phyloP scores from a whole-genome alignment of 257 asterid species.

The Oldenlandia corymbosa region DNA sequence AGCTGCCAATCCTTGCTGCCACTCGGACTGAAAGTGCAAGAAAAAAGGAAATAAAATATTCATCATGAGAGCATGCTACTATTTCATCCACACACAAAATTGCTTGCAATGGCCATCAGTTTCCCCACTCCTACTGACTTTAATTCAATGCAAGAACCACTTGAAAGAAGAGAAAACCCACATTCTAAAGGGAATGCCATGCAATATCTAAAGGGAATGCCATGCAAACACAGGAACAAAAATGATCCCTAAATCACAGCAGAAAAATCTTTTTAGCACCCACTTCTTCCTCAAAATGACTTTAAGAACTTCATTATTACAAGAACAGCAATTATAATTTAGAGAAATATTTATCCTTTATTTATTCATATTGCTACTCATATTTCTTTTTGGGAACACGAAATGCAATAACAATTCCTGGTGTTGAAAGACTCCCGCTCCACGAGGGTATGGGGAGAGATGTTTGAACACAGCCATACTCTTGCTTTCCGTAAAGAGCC shows the following conservation, averaged over 20 bases:
- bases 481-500: too few relatives aligned
- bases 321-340: background rate
- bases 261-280: too few relatives aligned
- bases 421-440: too few relatives aligned
- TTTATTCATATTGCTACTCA: too few relatives aligned
- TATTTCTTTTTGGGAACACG: too few relatives aligned
- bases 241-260: too few relatives aligned
- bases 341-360: background rate
- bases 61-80: background rate
- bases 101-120: background rate
- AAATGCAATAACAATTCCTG: background rate
- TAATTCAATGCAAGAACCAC: background rate
- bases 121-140: background rate
- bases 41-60: conserved; percentile 1
- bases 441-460: too few relatives aligned
- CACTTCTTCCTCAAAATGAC: background rate
- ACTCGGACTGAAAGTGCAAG: conserved; percentile 54
- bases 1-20: conserved; percentile 68
- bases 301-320: background rate
- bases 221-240: background rate
- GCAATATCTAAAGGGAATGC: background rate
- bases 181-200: background rate
- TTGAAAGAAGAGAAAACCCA: background rate
- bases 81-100: background rate
- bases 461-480: too few relatives aligned